Percentiles rank a stretch among this genome's conserved stretches.
Conservation (phyloP, 192 early-diverging fungal species). For the Podila verticillata region DNA sequence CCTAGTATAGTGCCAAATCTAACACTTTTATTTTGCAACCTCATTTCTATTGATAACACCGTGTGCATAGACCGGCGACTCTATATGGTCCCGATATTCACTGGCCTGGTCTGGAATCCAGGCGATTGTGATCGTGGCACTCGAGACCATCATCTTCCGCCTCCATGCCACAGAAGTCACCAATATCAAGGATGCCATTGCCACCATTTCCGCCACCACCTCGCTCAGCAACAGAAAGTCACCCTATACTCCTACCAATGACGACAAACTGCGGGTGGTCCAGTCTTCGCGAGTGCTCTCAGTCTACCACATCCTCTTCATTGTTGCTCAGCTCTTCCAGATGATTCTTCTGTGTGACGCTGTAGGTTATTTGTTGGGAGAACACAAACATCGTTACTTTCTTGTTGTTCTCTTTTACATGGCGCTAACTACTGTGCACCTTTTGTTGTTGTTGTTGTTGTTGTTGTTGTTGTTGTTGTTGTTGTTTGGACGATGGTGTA, state of each 20-base stretch:
- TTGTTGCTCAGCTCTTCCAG: conserved; percentile 86
- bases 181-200: conserved; percentile 19
- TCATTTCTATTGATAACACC: neutral
- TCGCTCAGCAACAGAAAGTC: neutral
- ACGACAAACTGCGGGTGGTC: neutral
- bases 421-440: neutral
- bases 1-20: neutral
- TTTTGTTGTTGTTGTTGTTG: conserved; percentile 6
- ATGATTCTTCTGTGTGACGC: conserved; percentile 88
- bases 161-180: conserved; percentile 41
- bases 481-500: conserved; percentile 14
- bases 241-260: neutral
- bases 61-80: conserved; percentile 54
- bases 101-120: conserved; percentile 55
- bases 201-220: neutral
- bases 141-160: conserved; percentile 63
- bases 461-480: neutral
- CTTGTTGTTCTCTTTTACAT: conserved; percentile 2
- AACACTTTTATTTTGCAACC: neutral
- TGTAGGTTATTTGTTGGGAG: conserved; percentile 49
- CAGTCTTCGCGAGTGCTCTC: conserved; percentile 63
- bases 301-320: conserved; percentile 90
- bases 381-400: neutral
- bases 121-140: conserved; percentile 59
- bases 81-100: conserved; percentile 47